phyloP scores from a whole-genome alignment of 2,329 filamentous ascomycete species.

The Teratosphaeria zuluensis region DNA sequence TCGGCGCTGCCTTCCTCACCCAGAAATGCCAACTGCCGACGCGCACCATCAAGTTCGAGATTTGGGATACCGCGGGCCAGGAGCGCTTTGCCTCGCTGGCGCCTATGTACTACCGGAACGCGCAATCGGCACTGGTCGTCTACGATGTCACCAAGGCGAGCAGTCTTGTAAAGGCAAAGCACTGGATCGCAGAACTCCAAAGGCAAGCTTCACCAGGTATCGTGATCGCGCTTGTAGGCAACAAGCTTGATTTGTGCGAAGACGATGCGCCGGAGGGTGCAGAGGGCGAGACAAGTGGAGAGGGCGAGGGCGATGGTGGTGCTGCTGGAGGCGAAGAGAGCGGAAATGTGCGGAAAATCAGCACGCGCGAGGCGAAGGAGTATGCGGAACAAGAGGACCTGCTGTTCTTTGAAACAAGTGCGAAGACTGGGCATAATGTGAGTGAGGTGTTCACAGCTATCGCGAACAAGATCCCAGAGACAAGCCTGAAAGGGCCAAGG shows the following conservation, averaged over 20 bases:
- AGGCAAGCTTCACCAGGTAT: slow-evolving; percentile 92
- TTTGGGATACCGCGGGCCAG: slow-evolving; percentile 97
- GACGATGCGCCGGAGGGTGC: slow-evolving; percentile 39
- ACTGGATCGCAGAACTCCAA: slow-evolving; percentile 97
- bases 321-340: slow-evolving; percentile 43
- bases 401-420: slow-evolving; percentile 95
- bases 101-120: slow-evolving; percentile 99
- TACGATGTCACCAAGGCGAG: slow-evolving; percentile 98
- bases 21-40: slow-evolving; percentile 96
- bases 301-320: slow-evolving; percentile 34
- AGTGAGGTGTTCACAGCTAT: slow-evolving; percentile 96
- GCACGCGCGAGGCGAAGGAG: slow-evolving; percentile 78
- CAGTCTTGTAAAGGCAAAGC: slow-evolving; percentile 90
- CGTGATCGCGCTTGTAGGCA: slow-evolving; percentile 92
- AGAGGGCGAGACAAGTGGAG: slow-evolving; percentile 33
- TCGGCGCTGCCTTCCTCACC: slow-evolving; percentile 95
- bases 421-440: slow-evolving; percentile 92
- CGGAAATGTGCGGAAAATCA: slow-evolving; percentile 74
- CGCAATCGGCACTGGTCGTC: slow-evolving; percentile 91
- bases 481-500: slow-evolving; percentile 79
- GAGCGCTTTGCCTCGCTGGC: slow-evolving; percentile 94
- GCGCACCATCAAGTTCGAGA: slow-evolving; percentile 61
- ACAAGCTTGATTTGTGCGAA: slow-evolving; percentile 79
- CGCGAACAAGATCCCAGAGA: slow-evolving; percentile 95
- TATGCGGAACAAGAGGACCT: slow-evolving; percentile 93